Conservation (phyloP, 495 filamentous ascomycete genomes). For the Tuber aestivum region DNA sequence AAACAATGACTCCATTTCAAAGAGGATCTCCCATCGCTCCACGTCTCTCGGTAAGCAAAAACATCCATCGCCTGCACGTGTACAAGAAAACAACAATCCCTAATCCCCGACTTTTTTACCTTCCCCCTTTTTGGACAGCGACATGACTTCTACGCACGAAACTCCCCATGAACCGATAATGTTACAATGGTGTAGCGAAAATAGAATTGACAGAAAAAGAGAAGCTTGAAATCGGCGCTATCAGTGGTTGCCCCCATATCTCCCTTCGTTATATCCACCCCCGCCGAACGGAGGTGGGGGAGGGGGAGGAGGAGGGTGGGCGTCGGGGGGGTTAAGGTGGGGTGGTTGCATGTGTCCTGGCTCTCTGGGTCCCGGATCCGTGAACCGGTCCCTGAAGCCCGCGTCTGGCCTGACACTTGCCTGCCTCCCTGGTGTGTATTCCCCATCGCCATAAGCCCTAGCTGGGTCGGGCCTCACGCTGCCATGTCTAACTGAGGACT, state of each 20-base stretch:
- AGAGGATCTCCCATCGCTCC: background rate
- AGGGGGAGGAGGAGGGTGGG: background rate
- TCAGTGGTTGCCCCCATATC: constrained; percentile 31
- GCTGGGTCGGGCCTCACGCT: constrained; percentile 43
- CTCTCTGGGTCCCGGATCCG: constrained; percentile 28
- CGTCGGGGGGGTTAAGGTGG: constrained; percentile 10
- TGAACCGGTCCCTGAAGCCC: constrained; percentile 29
- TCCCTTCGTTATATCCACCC: constrained; percentile 23
- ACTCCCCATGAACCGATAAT: background rate
- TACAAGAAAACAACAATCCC: background rate
- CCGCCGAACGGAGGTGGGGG: constrained; percentile 7
- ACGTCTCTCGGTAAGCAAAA: background rate
- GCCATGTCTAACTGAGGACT: constrained; percentile 41
- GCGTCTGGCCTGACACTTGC: constrained; percentile 21
- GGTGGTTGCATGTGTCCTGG: constrained; percentile 30
- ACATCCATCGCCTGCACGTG: background rate
- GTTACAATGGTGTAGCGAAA: background rate
- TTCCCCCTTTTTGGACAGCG: background rate
- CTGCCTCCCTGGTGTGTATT: constrained; percentile 17
- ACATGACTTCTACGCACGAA: constrained; percentile 3
- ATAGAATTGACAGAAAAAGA: constrained; percentile 4
- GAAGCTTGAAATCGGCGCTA: constrained; percentile 7
- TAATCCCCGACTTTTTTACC: background rate
- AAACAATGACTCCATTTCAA: background rate
- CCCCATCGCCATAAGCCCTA: constrained; percentile 28